phyloP scores from a whole-genome alignment of 768 basidiomycete genomes.

The Russula foetens region DNA sequence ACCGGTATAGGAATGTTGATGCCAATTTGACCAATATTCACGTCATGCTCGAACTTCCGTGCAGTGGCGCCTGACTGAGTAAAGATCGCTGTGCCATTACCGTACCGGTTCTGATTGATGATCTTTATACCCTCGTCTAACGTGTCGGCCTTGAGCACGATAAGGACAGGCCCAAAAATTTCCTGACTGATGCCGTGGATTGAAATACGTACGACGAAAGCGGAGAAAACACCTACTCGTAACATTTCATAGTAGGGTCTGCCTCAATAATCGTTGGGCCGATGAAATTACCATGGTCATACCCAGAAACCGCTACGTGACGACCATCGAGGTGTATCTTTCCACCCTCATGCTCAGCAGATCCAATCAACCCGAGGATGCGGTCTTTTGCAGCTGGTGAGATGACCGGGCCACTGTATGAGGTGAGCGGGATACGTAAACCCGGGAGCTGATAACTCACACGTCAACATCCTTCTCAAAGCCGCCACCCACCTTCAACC shows the following conservation, averaged over 20 bases:
- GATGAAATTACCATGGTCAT: constrained; percentile 88
- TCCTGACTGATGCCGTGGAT: constrained; percentile 56
- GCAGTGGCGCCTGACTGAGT: constrained; percentile 95
- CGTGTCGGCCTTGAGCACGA: constrained; percentile 68
- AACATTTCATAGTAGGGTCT: constrained; percentile 75
- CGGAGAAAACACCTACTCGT: constrained; percentile 48
- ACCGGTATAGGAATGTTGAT: constrained; percentile 93
- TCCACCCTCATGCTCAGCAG: constrained; percentile 74
- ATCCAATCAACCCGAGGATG: constrained; percentile 65
- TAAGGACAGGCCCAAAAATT: constrained; percentile 89
- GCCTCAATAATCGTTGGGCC: constrained; percentile 89
- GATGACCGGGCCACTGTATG: constrained; percentile 61
- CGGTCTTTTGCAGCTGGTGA: constrained; percentile 77
- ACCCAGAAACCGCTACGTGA: constrained; percentile 53
- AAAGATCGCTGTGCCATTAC: constrained; percentile 93
- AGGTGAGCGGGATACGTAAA: not conserved
- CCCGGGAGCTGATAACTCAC: constrained; percentile 34
- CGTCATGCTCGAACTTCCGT: constrained; percentile 80
- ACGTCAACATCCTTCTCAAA: constrained; percentile 84
- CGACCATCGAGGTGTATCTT: constrained; percentile 84
- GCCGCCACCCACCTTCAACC: constrained; percentile 79
- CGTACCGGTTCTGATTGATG: constrained; percentile 85
- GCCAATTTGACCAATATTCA: constrained; percentile 90
- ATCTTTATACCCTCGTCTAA: constrained; percentile 86
- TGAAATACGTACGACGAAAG: not conserved